Evolutionary conservation across 495 filamentous ascomycete genomes (phyloP), one percentile per base, ranked within the genome.

Genomic region (Aspergillus bridgeri): DNA sequence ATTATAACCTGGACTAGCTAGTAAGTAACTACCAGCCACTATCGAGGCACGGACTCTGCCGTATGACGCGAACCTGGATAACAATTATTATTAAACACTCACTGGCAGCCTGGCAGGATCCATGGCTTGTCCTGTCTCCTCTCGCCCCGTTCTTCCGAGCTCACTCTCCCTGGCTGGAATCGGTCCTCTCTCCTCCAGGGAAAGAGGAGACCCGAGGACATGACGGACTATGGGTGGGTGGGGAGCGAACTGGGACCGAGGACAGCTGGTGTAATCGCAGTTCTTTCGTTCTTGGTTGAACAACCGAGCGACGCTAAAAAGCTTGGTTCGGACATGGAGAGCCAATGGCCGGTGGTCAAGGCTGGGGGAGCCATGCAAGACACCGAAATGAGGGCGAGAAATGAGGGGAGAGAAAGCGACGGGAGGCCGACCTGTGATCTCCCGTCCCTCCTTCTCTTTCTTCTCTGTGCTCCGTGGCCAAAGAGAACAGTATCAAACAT

Each of bases 281-380:
- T 24, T 50, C 24, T 47, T n/a, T 19, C 21, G 15, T 23, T n/a
- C 22, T 25, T 24, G 19, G 48, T 25, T 29, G 17, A 25, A 21
- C 48, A 22, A 25, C 22, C 21, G 17, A 23, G 48, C 22, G 21
- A 25, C 48, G 48, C 48, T 24, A 50, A 50, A 57, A 57, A 57
- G 54, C 54, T 57, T 57, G 54, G 54, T 57, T 25, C 9, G n/a
- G 21, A n/a, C 19, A 42, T 15, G 17, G 20, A 33, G 20, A 38
- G 25, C 47, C 54, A 57, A 44, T 43, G 21, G 50, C 22, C 48
- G 19, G 3, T 8, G 9, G 33, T 38, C 33, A 38, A 11, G 33
- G 17, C 17, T 13, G 33, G 33, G 33, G 33, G 13, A 15, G 33
- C 9, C 33, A 38, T 38, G 33, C 33, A 38, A 38, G 33, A 38